Evolutionary conservation across 768 basidiomycete species (phyloP).

Genomic region (Serpula lacrymans): DNA sequence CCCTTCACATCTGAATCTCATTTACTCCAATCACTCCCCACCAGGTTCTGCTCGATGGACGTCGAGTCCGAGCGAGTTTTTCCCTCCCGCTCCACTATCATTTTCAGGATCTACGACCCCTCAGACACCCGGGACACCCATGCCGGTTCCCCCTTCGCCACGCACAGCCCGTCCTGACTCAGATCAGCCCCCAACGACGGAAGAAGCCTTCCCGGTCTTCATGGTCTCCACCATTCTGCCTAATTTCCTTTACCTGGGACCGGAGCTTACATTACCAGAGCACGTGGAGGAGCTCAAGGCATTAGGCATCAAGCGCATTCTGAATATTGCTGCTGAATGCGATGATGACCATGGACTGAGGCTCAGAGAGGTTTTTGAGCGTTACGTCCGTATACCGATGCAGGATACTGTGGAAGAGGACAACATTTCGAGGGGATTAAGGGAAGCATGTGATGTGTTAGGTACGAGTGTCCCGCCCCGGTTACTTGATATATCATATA

Average conservation of each 20-base stretch:
- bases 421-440: constrained; percentile 74
- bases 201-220: constrained; percentile 62
- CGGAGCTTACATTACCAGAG: constrained; percentile 71
- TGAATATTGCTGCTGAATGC: constrained; percentile 92
- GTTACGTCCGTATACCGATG: constrained; percentile 88
- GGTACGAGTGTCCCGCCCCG: constrained; percentile 50
- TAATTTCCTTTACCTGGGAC: constrained; percentile 86
- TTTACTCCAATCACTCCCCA: constrained; percentile 57
- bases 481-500: constrained; percentile 1
- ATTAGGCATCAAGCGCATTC: constrained; percentile 79
- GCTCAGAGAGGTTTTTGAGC: constrained; percentile 70
- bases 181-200: constrained; percentile 18
- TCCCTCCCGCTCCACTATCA: constrained; percentile 29
- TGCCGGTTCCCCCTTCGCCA: constrained; percentile 47
- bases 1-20: constrained; percentile 47
- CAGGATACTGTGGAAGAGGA: constrained; percentile 95
- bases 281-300: constrained; percentile 73
- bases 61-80: constrained; percentile 33
- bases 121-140: constrained; percentile 36
- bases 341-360: constrained; percentile 76
- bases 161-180: constrained; percentile 60
- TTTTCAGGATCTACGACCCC: constrained; percentile 30
- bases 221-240: constrained; percentile 90
- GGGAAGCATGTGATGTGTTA: constrained; percentile 81
- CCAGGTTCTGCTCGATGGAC: constrained; percentile 48